phyloP scores from a whole-genome alignment of 108 stramenopile species.

The Cyclotella baltica region DNA sequence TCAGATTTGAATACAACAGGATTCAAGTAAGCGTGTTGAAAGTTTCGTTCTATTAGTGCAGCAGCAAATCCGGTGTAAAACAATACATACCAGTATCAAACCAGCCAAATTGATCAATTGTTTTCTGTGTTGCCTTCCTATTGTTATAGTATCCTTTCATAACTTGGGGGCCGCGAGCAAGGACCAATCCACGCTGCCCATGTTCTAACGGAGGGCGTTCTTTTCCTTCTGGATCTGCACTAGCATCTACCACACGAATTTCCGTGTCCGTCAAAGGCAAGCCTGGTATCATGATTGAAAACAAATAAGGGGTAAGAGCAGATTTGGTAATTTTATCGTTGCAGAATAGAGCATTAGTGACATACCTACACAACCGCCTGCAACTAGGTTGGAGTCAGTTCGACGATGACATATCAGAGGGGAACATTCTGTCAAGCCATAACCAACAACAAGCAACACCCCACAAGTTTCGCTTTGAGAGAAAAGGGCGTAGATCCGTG shows the following conservation, averaged over 20 bases:
- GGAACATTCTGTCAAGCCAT: conserved; percentile 66
- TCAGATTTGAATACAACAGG: no score
- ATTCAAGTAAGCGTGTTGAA: no score
- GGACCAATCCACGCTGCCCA: conserved; percentile 74
- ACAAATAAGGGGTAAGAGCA: no score
- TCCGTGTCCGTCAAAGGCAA: conserved; percentile 69
- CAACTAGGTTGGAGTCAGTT: conserved; percentile 72
- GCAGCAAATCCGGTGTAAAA: neutral
- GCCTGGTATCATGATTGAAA: no score
- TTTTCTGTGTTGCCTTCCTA: conserved; percentile 75
- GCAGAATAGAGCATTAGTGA: conserved; percentile 23
- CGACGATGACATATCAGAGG: conserved; percentile 81
- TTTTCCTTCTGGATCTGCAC: conserved; percentile 36
- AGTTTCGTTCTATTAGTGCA: no score
- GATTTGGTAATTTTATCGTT: no score
- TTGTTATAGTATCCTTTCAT: conserved; percentile 94
- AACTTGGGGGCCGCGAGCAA: conserved; percentile 87
- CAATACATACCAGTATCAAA: conserved; percentile 89
- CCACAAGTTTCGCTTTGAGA: conserved; percentile 36
- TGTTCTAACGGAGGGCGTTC: conserved; percentile 66
- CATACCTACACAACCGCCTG: conserved; percentile 84
- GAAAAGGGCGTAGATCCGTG: neutral
- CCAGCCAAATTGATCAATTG: conserved; percentile 82
- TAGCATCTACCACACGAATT: conserved; percentile 82
- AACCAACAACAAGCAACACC: conserved; percentile 58